A percentile compares a stretch with the other conserved stretches of the same genome.
phyloP scores from a whole-genome alignment of 495 filamentous ascomycete genomes.

The Aspergillus biplanus region DNA sequence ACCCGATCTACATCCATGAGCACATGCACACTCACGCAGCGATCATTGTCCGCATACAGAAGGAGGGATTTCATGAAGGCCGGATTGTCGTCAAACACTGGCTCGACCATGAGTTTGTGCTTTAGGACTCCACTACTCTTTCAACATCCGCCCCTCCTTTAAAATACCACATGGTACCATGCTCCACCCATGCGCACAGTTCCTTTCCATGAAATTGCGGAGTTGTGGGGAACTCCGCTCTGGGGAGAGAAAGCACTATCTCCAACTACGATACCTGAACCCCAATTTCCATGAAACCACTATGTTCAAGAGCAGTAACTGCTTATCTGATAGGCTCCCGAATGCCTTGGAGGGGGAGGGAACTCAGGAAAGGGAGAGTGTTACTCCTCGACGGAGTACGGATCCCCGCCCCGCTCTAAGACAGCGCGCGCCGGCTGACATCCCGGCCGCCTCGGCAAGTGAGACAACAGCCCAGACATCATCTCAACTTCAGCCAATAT shows the following conservation, averaged over 20 bases:
- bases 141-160: background rate
- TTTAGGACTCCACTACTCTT: constrained; percentile 39
- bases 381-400: constrained; percentile 13
- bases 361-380: background rate
- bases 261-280: background rate
- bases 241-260: background rate
- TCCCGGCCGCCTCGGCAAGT: background rate
- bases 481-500: background rate
- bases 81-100: constrained; percentile 80
- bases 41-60: constrained; percentile 76
- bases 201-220: background rate
- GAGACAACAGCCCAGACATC: background rate
- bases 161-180: background rate
- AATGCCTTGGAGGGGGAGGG: background rate
- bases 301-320: background rate
- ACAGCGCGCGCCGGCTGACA: background rate
- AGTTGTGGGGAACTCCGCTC: background rate
- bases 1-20: constrained; percentile 84
- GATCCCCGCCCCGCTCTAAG: constrained; percentile 16
- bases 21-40: constrained; percentile 82
- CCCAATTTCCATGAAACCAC: constrained; percentile 5
- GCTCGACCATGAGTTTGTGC: constrained; percentile 72
- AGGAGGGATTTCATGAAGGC: constrained; percentile 71
- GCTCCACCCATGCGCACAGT: background rate
- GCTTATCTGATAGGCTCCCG: background rate